Percentiles rank a stretch among this genome's conserved stretches.
Evolutionary conservation across 2,329 filamentous ascomycete species (phyloP).

Genomic region (Cercospora sesami): DNA sequence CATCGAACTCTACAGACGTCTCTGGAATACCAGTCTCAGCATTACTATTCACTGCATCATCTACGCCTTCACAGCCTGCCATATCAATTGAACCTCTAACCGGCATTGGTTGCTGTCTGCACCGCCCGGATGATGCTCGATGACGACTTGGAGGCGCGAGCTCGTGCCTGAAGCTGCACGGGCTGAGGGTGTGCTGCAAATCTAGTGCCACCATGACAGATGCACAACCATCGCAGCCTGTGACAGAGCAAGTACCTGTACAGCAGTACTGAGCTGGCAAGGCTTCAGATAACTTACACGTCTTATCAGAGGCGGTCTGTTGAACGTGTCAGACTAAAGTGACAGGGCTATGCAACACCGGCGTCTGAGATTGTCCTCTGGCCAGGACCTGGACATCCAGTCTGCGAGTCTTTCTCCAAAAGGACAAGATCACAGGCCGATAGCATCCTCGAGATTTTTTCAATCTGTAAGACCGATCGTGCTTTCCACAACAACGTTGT

Average conservation of each 20-base stretch:
- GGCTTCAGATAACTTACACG: neutral
- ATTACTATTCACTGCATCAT: neutral
- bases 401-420: neutral
- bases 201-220: neutral
- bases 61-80: neutral
- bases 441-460: too few species aligned
- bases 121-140: neutral
- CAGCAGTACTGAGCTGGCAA: neutral
- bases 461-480: too few species aligned
- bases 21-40: too few species aligned
- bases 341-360: neutral
- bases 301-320: neutral
- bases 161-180: neutral
- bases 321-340: neutral
- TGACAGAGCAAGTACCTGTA: neutral
- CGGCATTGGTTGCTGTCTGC: neutral
- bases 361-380: neutral
- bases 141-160: constrained; percentile 1
- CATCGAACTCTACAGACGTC: neutral
- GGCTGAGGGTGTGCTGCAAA: constrained; percentile 1
- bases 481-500: too few species aligned
- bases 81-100: neutral
- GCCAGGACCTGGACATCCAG: neutral
- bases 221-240: neutral
- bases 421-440: too few species aligned